A percentile compares a stretch with the other conserved stretches of the same genome.
Evolutionary conservation across 2,329 filamentous ascomycete species (phyloP).

Genomic region (Aspergillus sojae): DNA sequence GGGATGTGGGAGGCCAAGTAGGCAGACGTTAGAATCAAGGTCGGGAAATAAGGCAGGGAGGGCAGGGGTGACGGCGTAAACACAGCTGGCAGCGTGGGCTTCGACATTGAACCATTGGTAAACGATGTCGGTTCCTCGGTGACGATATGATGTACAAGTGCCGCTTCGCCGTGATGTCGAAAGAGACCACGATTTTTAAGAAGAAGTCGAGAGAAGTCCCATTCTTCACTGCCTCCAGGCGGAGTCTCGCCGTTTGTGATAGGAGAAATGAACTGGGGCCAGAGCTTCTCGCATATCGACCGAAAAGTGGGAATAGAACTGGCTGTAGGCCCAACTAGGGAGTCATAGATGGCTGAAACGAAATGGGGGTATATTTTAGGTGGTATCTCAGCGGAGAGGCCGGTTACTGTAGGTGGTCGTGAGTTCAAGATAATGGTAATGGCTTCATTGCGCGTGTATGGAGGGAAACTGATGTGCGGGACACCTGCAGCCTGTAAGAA

Average conservation of each 20-base stretch:
- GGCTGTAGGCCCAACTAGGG: conserved; percentile 76
- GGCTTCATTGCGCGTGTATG: conserved; percentile 80
- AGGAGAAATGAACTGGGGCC: conserved; percentile 81
- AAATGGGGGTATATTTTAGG: conserved; percentile 64
- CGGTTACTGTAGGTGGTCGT: conserved; percentile 45
- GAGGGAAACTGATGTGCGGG: conserved; percentile 78
- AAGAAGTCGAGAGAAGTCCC: conserved; percentile 83
- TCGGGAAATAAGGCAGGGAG: conserved; percentile 50
- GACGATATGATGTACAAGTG: conserved; percentile 46
- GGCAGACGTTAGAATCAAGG: conserved; percentile 49
- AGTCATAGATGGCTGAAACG: conserved; percentile 81
- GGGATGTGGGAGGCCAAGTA: conserved; percentile 53
- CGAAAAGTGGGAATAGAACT: conserved; percentile 76
- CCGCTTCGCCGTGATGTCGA: conserved; percentile 48
- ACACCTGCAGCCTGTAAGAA: conserved; percentile 71
- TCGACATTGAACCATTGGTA: conserved; percentile 15
- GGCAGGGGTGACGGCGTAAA: conserved; percentile 36
- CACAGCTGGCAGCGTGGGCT: conserved; percentile 24
- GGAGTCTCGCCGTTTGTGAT: conserved; percentile 67
- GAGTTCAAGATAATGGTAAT: conserved; percentile 71
- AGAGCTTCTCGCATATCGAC: conserved; percentile 72
- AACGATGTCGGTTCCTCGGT: conserved; percentile 30
- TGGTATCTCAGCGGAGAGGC: conserved; percentile 30
- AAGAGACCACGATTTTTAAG: conserved; percentile 53
- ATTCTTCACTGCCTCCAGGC: conserved; percentile 54